Percentiles rank a stretch among this genome's conserved stretches.
Evolutionary conservation across 352 stramenopile species (phyloP).

Genomic region (Pythium guiyangense): DNA sequence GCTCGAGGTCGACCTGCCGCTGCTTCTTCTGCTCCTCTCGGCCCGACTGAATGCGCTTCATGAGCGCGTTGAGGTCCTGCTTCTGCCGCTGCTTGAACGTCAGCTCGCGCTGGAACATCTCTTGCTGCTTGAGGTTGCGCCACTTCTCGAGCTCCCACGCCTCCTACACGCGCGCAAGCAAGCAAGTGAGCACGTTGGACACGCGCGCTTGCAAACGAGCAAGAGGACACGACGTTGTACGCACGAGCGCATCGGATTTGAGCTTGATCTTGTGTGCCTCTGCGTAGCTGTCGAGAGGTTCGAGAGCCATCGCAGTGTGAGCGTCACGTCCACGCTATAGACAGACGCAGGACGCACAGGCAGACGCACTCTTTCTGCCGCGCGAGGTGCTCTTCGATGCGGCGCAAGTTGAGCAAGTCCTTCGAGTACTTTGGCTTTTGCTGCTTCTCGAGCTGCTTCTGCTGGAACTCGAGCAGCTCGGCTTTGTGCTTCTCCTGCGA

Average conservation of each 20-base stretch:
- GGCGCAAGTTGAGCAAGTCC: constrained; percentile 91
- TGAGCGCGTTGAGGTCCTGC: constrained; percentile 90
- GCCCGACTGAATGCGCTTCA: constrained; percentile 93
- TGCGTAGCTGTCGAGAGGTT: constrained; percentile 59
- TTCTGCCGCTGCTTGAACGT: constrained; percentile 94
- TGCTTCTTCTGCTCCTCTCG: constrained; percentile 95
- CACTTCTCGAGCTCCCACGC: constrained; percentile 95
- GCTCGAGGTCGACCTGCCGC: constrained; percentile 91
- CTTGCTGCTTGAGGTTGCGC: constrained; percentile 92
- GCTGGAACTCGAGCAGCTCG: constrained; percentile 92
- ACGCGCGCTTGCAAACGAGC: not conserved
- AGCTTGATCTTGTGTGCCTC: constrained; percentile 97
- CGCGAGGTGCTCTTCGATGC: constrained; percentile 91
- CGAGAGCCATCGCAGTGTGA: not conserved
- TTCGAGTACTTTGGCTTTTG: constrained; percentile 93
- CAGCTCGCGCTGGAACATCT: constrained; percentile 93
- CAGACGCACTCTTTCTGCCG: constrained; percentile 79
- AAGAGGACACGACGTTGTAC: not conserved
- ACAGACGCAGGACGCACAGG: not conserved
- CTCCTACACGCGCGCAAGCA: constrained; percentile 31
- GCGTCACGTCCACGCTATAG: not conserved
- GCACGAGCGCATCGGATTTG: constrained; percentile 88
- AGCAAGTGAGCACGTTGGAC: not conserved
- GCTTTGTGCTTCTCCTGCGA: constrained; percentile 68
- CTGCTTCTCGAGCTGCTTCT: constrained; percentile 89